Evolutionary conservation across 257 asterid species (phyloP), one percentile per base, ranked within the genome.

Genomic region (Gentiana dahurica): DNA sequence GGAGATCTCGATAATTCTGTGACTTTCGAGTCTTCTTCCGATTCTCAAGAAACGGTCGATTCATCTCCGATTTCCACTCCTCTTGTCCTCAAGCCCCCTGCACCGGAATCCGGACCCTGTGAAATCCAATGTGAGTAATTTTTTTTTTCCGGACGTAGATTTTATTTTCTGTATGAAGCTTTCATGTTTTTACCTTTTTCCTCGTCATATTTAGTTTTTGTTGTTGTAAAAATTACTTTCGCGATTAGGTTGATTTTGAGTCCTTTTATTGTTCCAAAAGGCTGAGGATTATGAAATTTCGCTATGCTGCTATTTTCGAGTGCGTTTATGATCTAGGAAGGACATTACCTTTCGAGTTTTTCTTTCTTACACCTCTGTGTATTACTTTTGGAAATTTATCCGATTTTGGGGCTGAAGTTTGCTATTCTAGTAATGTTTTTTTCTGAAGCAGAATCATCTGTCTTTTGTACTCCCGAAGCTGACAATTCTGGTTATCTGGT

Each of bases 81-180:
- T 36, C 80, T 87, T 44, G 48, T 87, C 63, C 79, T 84, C 24
- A 70, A 65, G 61, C 78, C 91, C 43, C 69, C 58, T 2, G 48
- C 55, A 34, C 74, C 70, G 43, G 87, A 75, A 73, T 80, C 85
- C 9, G 74, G 57, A 5, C 89, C 89, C 51, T 90, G 98, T 53
- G 95, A 90, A 70, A 82, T 90, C 57, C 84, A 75, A 72, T 58
- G 98, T 90, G 71, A 63, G 76, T 67, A 45, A 33, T 53, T 48
- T 11, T 45, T 34, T 10, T 34, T 51, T 59, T 34, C 34, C 44
- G 33, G 49, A 9, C 45, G 11, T 34, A 39, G 2, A 7, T 2
- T 6, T 1, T 39, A 15, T 49, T 46, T 0, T 10, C 38, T 13
- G 4, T 3, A 6, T 57, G 54, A 5, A 3, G 36, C 33, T 46